phyloP scores from a whole-genome alignment of 2,329 filamentous ascomycete species.

The Acrocalymma vagum region DNA sequence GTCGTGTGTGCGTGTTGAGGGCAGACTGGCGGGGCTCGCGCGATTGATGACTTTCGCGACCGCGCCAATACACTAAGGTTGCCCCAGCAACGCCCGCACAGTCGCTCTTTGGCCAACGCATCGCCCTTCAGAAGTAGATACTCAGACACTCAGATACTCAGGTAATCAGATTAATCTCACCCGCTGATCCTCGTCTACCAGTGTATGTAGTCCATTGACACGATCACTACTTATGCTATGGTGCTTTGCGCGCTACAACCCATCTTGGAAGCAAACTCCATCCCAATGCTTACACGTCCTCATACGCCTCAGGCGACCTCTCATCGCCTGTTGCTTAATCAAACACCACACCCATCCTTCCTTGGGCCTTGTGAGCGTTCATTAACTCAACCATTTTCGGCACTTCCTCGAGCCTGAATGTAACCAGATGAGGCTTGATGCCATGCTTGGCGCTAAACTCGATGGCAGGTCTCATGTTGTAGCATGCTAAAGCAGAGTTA shows the following conservation, averaged over 20 bases:
- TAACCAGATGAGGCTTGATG: slow-evolving; percentile 39
- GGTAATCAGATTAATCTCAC: no score
- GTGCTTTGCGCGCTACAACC: no score
- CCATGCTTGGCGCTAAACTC: slow-evolving; percentile 44
- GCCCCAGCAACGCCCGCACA: slow-evolving; percentile 17
- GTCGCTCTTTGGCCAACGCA: neutral
- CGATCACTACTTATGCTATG: no score
- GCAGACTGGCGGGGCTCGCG: slow-evolving; percentile 27
- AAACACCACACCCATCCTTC: slow-evolving; percentile 41
- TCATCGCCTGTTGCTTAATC: slow-evolving; percentile 13
- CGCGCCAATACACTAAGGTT: slow-evolving; percentile 25
- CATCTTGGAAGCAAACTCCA: no score
- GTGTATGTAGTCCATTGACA: no score
- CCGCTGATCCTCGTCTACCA: no score
- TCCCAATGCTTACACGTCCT: no score
- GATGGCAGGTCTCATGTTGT: slow-evolving; percentile 44
- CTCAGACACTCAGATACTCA: no score
- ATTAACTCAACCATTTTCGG: slow-evolving; percentile 47
- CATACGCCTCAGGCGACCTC: no score
- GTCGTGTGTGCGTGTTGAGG: slow-evolving; percentile 11
- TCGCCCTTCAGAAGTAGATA: no score
- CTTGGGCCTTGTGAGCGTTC: slow-evolving; percentile 38
- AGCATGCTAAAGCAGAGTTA: slow-evolving; percentile 51
- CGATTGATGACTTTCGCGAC: slow-evolving; percentile 22
- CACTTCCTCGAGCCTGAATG: slow-evolving; percentile 39